These are phyloP conservation scores for Blastobotrys peoriensis DNA, from an alignment of 805 yeast species.

Conservation along the genomic window DNA sequence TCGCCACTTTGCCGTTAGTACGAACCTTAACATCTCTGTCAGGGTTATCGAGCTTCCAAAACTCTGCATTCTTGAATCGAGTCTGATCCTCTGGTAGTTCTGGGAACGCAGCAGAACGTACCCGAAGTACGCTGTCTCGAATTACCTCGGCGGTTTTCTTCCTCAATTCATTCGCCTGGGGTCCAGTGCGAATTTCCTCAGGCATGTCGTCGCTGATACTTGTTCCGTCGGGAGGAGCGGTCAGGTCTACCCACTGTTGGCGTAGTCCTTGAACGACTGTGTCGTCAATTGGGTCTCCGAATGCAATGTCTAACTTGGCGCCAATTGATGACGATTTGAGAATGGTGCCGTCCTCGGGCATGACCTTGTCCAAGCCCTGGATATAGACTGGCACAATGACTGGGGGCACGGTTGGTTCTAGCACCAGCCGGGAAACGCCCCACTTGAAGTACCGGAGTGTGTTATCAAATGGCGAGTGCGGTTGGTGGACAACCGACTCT, in stretches of 20 bases:
- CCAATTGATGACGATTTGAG: constrained; percentile 50
- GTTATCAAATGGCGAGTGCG: constrained; percentile 65
- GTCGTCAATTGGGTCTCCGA: constrained; percentile 70
- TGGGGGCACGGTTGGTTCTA: constrained; percentile 81
- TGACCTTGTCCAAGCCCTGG: constrained; percentile 79
- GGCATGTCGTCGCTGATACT: constrained; percentile 50
- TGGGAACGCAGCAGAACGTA: constrained; percentile 19
- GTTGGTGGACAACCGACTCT: constrained; percentile 87
- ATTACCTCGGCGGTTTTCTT: constrained; percentile 63
- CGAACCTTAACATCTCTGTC: constrained; percentile 1
- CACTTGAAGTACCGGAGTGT: constrained; percentile 94
- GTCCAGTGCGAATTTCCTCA: constrained; percentile 55
- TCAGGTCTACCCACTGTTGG: constrained; percentile 60
- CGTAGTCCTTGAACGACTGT: constrained; percentile 54
- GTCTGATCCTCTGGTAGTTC: constrained; percentile 55
- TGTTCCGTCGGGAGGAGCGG: constrained; percentile 42
- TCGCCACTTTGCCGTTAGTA: not conserved
- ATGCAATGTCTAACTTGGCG: constrained; percentile 56
- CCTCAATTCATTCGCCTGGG: constrained; percentile 59
- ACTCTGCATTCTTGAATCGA: constrained; percentile 57
- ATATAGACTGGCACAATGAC: constrained; percentile 81
- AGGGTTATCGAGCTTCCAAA: constrained; percentile 48
- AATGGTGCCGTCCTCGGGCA: constrained; percentile 63
- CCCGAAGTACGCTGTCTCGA: constrained; percentile 46
- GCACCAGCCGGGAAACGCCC: constrained; percentile 82